Base-by-base conservation (phyloP, 352 stramenopile genomes). In the Phytophthora colocasiae region DNA sequence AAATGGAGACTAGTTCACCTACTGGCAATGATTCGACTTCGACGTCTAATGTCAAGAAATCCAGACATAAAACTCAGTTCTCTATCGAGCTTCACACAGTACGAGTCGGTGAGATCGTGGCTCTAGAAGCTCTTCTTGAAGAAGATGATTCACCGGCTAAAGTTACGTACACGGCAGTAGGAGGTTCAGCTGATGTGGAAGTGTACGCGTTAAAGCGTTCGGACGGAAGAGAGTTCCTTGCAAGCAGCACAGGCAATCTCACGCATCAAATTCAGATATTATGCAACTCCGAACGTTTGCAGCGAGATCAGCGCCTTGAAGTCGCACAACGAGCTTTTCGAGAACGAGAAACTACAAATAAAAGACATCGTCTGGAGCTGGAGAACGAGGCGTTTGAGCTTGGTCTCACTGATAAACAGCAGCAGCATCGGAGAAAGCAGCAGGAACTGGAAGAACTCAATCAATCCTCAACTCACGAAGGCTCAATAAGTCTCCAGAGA, bases 181-280 rank as follows among this genome's bases (percentile, higher is more conserved):
- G 67, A 11, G 71, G 63, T 15, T 79, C 78, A 36, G 75, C 78
- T 1, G 64, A 69, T 43, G 73, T 81, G 17, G 78, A 87, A 49
- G 54, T 87, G 29, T 87, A 84, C 43, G 69, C 66, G 2, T 60
- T 86, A 14, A 63, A 66, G 22, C 69, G 81, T 38, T 39, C 40
- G 0, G 63, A 71, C 39, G 63, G 63, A 41, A 39, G 40, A 52
- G 48, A 49, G 6, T 71, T 71, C 34, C 49, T 71, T 31, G 49
- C 41, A 2, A 61, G 11, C 22, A 58, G 40, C 24, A 29, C 57
- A n/a, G 19, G 15, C 4, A 63, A 53, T 31, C 45, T 58, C 4
- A 26, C 50, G 19, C 34, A 58, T 24, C 48, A 71, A 52, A 34
- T 71, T 4, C 48, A 62, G 15, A 27, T 34, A 2, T 41, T 71